Evolutionary conservation across 441 rosid genomes (phyloP).

Genomic region (Brassica hybrid): DNA sequence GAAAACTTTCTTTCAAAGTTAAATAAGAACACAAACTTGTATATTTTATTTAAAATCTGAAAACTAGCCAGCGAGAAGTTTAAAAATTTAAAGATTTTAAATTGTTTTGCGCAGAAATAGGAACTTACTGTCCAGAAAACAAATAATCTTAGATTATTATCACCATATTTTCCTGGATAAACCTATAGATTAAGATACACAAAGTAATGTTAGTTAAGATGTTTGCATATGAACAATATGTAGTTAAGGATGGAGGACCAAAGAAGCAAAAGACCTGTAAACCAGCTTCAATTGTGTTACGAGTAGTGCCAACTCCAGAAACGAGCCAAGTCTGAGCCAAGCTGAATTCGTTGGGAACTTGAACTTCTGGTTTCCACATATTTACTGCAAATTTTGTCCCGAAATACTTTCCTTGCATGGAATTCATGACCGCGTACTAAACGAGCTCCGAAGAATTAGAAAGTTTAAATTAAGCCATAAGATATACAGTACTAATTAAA

Average conservation of each 20-base stretch:
- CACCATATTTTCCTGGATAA: slow-evolving; percentile 50
- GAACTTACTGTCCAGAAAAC: slow-evolving; percentile 60
- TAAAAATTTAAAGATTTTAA: background rate
- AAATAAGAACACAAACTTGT: no score
- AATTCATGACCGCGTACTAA: slow-evolving; percentile 46
- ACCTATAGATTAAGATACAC: slow-evolving; percentile 40
- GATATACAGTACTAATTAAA: background rate
- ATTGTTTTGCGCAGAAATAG: background rate
- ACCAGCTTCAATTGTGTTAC: slow-evolving; percentile 52
- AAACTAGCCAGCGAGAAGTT: no score
- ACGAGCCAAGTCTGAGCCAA: slow-evolving; percentile 56
- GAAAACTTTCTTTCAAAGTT: no score
- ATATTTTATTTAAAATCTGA: background rate
- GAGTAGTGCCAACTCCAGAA: slow-evolving; percentile 26
- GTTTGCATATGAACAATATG: background rate
- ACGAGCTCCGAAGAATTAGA: background rate
- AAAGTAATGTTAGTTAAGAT: background rate
- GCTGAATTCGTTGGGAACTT: slow-evolving; percentile 54
- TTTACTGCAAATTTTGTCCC: slow-evolving; percentile 50
- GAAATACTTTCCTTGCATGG: background rate
- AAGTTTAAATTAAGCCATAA: background rate
- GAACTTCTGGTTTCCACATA: slow-evolving; percentile 55
- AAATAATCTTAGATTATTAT: slow-evolving; percentile 52
- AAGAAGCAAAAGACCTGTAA: slow-evolving; percentile 48
- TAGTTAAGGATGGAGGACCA: slow-evolving; percentile 1